A percentile compares a stretch with the other conserved stretches of the same genome.
phyloP scores from a whole-genome alignment of 2,329 filamentous ascomycete genomes.

The Venturia asperata region DNA sequence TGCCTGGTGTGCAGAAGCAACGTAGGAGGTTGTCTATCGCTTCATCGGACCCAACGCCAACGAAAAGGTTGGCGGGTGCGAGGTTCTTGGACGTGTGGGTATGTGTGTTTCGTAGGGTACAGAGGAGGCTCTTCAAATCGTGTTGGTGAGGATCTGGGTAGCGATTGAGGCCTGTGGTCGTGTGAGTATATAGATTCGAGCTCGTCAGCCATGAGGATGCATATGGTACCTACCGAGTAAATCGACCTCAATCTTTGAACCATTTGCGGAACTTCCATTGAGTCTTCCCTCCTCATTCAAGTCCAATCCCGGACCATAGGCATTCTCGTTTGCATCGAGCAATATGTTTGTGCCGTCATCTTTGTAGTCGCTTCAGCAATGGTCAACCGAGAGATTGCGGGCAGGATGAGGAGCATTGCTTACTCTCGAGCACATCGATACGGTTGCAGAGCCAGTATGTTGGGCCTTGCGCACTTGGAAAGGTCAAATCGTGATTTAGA shows the following conservation, averaged over 20 bases:
- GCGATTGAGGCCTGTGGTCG: constrained; percentile 56
- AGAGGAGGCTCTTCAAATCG: constrained; percentile 79
- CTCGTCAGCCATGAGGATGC: neutral
- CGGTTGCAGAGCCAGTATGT: constrained; percentile 47
- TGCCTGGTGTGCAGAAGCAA: constrained; percentile 82
- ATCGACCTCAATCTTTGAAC: constrained; percentile 55
- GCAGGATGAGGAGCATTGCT: constrained; percentile 26
- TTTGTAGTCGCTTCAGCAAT: constrained; percentile 76
- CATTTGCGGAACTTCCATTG: constrained; percentile 31
- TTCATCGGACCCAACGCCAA: constrained; percentile 94
- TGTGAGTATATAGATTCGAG: neutral
- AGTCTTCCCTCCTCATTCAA: constrained; percentile 44
- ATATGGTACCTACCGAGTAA: constrained; percentile 51
- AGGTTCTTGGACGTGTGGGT: constrained; percentile 67
- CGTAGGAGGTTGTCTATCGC: constrained; percentile 90
- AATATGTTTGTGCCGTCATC: constrained; percentile 94
- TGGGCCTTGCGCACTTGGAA: constrained; percentile 44
- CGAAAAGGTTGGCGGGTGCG: constrained; percentile 77
- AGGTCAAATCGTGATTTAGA: constrained; percentile 38
- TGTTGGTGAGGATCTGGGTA: constrained; percentile 95
- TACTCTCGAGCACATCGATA: constrained; percentile 50
- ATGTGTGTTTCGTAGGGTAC: constrained; percentile 79
- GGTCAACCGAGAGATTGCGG: constrained; percentile 1
- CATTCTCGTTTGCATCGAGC: constrained; percentile 96
- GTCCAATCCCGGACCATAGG: constrained; percentile 74